Evolutionary conservation across 139 green algal genomes (phyloP), one percentile per base, ranked within the genome.

Genomic region (Chlorella sorokiniana): DNA sequence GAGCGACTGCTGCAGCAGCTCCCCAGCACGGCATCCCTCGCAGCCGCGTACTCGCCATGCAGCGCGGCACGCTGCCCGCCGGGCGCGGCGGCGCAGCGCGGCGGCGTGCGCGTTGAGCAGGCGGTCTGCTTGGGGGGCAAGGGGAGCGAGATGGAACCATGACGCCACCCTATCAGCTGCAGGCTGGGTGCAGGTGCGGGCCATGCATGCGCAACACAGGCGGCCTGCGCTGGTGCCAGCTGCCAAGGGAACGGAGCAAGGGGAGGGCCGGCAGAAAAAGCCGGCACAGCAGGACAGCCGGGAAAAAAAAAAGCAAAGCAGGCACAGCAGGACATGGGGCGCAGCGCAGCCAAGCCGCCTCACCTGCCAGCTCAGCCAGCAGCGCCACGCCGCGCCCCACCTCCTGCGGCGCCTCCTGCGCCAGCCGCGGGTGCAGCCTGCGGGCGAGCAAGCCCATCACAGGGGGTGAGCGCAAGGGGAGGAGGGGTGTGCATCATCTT

Each of bases 371-470:
- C 35, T 79, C 54, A 14, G 63, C n/a, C 11, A 51, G 51, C 73
- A 56, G 52, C 73, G 42, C 25, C 29, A 64, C 73, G 38, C 37
- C 51, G 1, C 37, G 27, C 5, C 41, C 37, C 73, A 41, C 23
- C 41, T 52, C 25, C 35, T 23, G 54, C 8, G 44, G 33, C 20
- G 71, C 71, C 51, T 78, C 71, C 3, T 37, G 71, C 48, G 14
- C 51, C 23, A 78, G 48, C 71, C 67, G 25, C 6, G 71, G 35
- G 35, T 67, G 54, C 71, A 78, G 71, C 71, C 71, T 78, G 71
- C 33, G 67, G 4, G 38, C 37, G 10, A 54, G 45, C 45, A 10
- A 22, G 45, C 45, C 10, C n/a, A 14, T 14, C 10, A 54, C 45
- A 54, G 45, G 14, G 62, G 61, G 14, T 1, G 33, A 23, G 4